Conservation (phyloP, 1,139 yeast species). For the Yamadazyma jaroonii region DNA sequence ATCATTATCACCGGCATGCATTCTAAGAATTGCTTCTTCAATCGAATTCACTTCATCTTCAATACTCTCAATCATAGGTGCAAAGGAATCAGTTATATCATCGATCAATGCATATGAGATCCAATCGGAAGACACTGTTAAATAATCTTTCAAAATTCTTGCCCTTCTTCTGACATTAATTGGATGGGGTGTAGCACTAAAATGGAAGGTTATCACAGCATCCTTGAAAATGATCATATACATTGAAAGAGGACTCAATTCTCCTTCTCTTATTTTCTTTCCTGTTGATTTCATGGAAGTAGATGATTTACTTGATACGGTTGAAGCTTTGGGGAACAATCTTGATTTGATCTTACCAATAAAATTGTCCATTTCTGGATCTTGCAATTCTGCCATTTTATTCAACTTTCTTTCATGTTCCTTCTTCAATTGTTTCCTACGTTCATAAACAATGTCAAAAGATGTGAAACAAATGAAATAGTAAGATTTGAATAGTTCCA, state of each 20-base stretch:
- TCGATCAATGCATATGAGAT: slow-evolving; percentile 94
- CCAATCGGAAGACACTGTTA: slow-evolving; percentile 94
- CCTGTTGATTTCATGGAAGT: slow-evolving; percentile 26
- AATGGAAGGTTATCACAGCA: slow-evolving; percentile 91
- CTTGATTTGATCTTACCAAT: slow-evolving; percentile 13
- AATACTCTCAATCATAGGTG: slow-evolving; percentile 90
- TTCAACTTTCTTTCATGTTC: slow-evolving; percentile 41
- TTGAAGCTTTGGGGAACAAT: slow-evolving; percentile 6
- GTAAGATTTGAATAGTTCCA: slow-evolving; percentile 84
- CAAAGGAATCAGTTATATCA: slow-evolving; percentile 96
- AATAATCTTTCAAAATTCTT: slow-evolving; percentile 78
- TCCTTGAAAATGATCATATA: slow-evolving; percentile 88
- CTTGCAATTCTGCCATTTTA: slow-evolving; percentile 41
- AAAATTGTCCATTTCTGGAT: slow-evolving; percentile 16
- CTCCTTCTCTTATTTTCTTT: slow-evolving; percentile 58
- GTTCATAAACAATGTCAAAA: slow-evolving; percentile 80
- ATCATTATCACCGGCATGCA: slow-evolving; percentile 69
- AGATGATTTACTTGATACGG: slow-evolving; percentile 9
- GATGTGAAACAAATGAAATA: slow-evolving; percentile 92
- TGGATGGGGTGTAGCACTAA: slow-evolving; percentile 94
- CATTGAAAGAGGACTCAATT: slow-evolving; percentile 86
- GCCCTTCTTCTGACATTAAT: slow-evolving; percentile 93
- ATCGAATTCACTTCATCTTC: slow-evolving; percentile 90
- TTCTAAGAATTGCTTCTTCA: slow-evolving; percentile 82
- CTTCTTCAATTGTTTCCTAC: slow-evolving; percentile 48